Evolutionary conservation across 202 grass and related monocot genomes (phyloP).

Genomic region (Panicum virgatum): DNA sequence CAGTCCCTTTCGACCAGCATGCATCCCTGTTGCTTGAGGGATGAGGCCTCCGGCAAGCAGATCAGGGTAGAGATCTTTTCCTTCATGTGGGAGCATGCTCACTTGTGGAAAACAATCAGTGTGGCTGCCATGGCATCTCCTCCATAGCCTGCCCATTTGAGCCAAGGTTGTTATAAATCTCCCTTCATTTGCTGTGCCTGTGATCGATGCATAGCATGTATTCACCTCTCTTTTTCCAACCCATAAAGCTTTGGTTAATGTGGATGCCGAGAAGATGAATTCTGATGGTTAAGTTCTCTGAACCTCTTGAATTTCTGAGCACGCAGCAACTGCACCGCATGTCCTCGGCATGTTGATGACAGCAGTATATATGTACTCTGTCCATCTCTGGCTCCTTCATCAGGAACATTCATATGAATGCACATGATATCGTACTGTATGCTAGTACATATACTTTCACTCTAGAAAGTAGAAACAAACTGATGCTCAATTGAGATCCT

Average conservation of each 20-base stretch:
- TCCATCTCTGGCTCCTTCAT: neutral
- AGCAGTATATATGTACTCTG: neutral
- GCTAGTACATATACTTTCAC: neutral
- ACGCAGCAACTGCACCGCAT: neutral
- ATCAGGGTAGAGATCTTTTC: slow-evolving; percentile 49
- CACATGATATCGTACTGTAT: neutral
- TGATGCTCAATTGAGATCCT: neutral
- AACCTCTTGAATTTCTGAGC: neutral
- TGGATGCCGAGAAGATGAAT: neutral
- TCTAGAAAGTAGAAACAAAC: neutral
- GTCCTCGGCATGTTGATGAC: neutral
- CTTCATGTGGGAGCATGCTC: slow-evolving; percentile 58
- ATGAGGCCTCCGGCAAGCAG: slow-evolving; percentile 38
- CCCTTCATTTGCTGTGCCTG: slow-evolving; percentile 29
- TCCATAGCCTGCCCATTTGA: slow-evolving; percentile 36
- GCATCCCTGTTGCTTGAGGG: slow-evolving; percentile 51
- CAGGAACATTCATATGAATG: neutral
- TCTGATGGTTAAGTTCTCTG: slow-evolving; percentile 38
- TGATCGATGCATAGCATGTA: slow-evolving; percentile 11
- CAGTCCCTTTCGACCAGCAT: slow-evolving; percentile 46
- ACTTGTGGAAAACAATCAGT: slow-evolving; percentile 51
- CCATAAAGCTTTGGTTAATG: slow-evolving; percentile 20
- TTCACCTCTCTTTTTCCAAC: slow-evolving; percentile 1
- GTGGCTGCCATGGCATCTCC: slow-evolving; percentile 39
- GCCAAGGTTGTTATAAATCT: slow-evolving; percentile 7